Evolutionary conservation across 768 basidiomycete genomes (phyloP), one percentile per base, ranked within the genome.

Genomic region (Boletellus ananas): DNA sequence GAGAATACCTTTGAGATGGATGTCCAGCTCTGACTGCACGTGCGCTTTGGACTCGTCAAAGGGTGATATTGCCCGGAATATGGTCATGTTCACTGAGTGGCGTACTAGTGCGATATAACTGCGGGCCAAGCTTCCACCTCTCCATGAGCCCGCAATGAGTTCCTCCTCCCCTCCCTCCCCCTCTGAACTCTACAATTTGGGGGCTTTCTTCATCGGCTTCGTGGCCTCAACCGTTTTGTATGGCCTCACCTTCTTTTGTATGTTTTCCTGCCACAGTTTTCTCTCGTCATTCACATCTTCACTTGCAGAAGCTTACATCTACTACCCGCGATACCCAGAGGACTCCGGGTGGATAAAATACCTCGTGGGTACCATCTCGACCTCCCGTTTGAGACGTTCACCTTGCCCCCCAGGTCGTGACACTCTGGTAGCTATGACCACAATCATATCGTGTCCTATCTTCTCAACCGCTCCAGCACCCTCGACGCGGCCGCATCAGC

Each of bases 241-340:
- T n/a, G 68, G 67, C 29, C 55, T 68, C 33, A 68, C 68, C 23
- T 70, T 68, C 48, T 68, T 68, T 52, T 68, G 66, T 63, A 44
- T 7, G 66, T 58, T 18, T n/a, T 40, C 4, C 16, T 3, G 4
- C 8, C 21, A 25, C 12, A 6, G 25, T 23, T 16, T 27, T 16
- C 4, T 1, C 2, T 10, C 11, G 9, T 16, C 44, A 14, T 39
- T 16, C 12, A 29, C n/a, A 17, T 34, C 6, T 14, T 1, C 20
- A 10, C 13, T 3, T 7, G 18, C 50, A 68, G 66, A 68, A 47
- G 49, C 52, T 0, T 68, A 70, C 53, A 50, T 68, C 10, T 68
- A 69, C 52, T 61, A 58, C 44, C 52, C 66, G 16, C 57, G 64
- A 20, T 68, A 57, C 17, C 59, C 68, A 0, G 57, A 23, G 4